Base-by-base conservation (phyloP, 331 rosid species). In the Ulmus americana region DNA sequence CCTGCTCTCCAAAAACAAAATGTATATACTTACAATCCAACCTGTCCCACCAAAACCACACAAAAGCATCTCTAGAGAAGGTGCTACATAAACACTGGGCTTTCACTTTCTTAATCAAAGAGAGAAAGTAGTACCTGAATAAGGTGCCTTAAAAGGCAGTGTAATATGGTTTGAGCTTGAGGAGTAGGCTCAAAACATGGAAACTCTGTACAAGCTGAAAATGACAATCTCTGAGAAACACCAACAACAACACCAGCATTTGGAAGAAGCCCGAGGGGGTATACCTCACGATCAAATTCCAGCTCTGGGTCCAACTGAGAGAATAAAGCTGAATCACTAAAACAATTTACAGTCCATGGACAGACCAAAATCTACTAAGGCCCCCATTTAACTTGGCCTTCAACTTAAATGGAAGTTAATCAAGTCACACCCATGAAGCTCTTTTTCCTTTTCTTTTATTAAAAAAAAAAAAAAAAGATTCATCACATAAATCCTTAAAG, bases 131-230 rank as follows among this genome's bases (percentile, higher is more conserved):
- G 55, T 86, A 89, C 98, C 98, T 92, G 98, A 82, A 92, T 89
- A 82, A 92, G 95, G 79, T 92, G 97, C 49, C 98, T 85, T 22
- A 87, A 88, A 18, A 89, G 85, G 75, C 97, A 92, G 80, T 92
- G 98, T 71, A 92, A 70, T 76, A 92, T 92, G 73, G 98, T 92
- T 76, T 92, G 98, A 68, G 95, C 98, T 78, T 92, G 98, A 70
- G 98, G 98, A 67, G 97, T 79, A 70, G 98, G 97, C 83, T 89
- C 98, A 77, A 89, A 92, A 85, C 98, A 89, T 39, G 98, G 96
- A 78, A 92, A 92, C 68, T 92, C 98, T 74, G 96, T 85, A 83
- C 95, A 72, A 42, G 94, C 90, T 45, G 98, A 79, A 83, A 92
- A 92, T 68, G 98, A 92, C 87, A 92, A 77, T 72, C 98, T 84